A percentile compares a stretch with the other conserved stretches of the same genome.
These are phyloP conservation scores for Nitzschia palea DNA, from an alignment of 108 stramenopile species.

Conservation along the genomic window DNA sequence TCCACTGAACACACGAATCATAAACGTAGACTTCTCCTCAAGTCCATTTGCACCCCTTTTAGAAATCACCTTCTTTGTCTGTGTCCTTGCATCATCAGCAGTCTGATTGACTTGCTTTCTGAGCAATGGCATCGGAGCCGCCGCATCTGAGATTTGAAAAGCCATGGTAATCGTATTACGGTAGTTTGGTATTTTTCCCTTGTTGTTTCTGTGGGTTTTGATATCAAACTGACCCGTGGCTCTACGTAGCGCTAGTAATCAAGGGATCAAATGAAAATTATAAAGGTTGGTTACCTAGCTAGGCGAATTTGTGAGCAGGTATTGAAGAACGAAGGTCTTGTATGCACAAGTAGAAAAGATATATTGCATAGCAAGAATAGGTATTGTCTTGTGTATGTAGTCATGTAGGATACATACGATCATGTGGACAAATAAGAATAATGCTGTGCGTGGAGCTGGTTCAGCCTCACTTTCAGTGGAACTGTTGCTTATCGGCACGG, in stretches of 20 bases:
- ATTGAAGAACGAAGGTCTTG: too few relatives aligned
- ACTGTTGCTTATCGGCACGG: too few relatives aligned
- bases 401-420: too few relatives aligned
- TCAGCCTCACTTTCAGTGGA: too few relatives aligned
- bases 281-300: too few relatives aligned
- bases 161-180: background rate
- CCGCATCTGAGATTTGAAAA: background rate
- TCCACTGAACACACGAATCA: background rate
- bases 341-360: too few relatives aligned
- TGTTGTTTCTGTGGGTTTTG: background rate
- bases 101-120: background rate
- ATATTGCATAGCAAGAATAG: too few relatives aligned
- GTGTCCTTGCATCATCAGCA: background rate
- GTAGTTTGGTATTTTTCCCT: background rate
- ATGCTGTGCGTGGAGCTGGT: too few relatives aligned
- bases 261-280: too few relatives aligned
- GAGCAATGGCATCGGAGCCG: constrained; percentile 4
- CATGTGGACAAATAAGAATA: too few relatives aligned
- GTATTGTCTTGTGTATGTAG: too few relatives aligned
- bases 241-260: constrained; percentile 11
- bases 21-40: background rate
- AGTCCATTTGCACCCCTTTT: background rate
- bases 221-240: constrained; percentile 6
- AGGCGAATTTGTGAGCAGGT: too few relatives aligned
- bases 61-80: background rate